phyloP scores from a whole-genome alignment of 208 protist genomes.

The Crithidia mellificae region DNA sequence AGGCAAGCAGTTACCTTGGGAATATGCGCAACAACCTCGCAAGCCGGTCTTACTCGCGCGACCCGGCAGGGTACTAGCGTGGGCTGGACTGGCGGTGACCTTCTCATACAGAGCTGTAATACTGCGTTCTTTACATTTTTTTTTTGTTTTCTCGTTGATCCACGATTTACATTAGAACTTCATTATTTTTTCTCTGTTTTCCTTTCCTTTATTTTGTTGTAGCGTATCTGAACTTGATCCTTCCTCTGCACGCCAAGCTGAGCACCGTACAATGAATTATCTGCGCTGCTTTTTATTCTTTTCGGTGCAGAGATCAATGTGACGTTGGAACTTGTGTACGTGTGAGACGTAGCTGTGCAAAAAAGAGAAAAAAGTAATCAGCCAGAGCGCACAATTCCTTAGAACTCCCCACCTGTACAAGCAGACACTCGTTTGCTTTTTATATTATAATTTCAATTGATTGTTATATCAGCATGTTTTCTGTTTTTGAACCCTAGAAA shows the following conservation, averaged over 20 bases:
- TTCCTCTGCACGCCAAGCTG: too few species aligned
- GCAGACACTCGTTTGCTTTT: too few species aligned
- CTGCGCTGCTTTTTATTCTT: too few species aligned
- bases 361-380: not conserved
- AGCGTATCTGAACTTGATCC: not conserved
- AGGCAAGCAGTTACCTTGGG: conserved; percentile 82
- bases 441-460: too few species aligned
- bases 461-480: too few species aligned
- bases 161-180: conserved; percentile 15
- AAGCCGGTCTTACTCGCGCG: conserved; percentile 66
- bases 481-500: too few species aligned
- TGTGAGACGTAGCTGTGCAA: not conserved
- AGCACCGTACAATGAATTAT: too few species aligned
- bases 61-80: conserved; percentile 46
- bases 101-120: too few species aligned
- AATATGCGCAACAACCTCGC: conserved; percentile 70
- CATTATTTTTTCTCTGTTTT: conserved; percentile 6
- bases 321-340: too few species aligned
- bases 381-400: not conserved
- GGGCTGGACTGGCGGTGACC: too few species aligned
- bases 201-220: not conserved
- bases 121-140: not conserved
- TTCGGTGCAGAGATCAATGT: too few species aligned
- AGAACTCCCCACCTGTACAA: too few species aligned
- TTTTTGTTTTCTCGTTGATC: not conserved